Base-by-base conservation (phyloP, 345 rosid genomes). In the Citrus glauca region DNA sequence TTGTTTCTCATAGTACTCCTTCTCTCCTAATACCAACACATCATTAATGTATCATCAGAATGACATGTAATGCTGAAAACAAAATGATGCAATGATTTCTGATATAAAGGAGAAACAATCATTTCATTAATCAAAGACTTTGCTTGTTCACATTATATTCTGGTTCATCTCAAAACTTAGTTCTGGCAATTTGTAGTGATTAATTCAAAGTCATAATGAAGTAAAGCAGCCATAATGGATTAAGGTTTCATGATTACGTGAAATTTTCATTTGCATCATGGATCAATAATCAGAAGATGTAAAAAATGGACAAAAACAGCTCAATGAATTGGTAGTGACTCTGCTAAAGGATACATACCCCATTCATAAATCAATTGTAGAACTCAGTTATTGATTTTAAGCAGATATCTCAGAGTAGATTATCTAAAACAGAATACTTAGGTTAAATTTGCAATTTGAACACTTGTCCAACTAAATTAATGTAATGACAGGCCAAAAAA, bases 1-100 rank as follows among this genome's bases (percentile, higher is more conserved):
- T 66, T 81, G 88, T 53, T 63, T 85, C 62, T 80, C 82, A 66
- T 85, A 82, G 84, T 85, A 85, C 53, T 82, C 79, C 71, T 81
- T 85, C 82, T 82, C 88, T 37, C 81, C 88, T 85, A 65, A 37
- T 25, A 22, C 8, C 32, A 42, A 30, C 61, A 42, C 1, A 30
- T 1, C 10, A 38, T 30, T 20, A 32, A 67, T 38, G 75, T n/a
- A 28, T 9, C 48, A 60, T 60, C 25, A 32, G 22, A 67, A 42
- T 59, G 62, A 8, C 13, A 16, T 3, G 19, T 24, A 72, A 28
- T 37, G 8, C 59, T 10, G 9, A 25, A 53, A 20, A 27, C 1
- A 9, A 5, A 30, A 33, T 24, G 22, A 28, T 50, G 5, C 2
- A 19, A 16, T 16, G 10, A 68, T 16, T 6, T 16, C 17, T 48